Conservation (phyloP, 805 yeast genomes). For the Ogataea sp. region DNA sequence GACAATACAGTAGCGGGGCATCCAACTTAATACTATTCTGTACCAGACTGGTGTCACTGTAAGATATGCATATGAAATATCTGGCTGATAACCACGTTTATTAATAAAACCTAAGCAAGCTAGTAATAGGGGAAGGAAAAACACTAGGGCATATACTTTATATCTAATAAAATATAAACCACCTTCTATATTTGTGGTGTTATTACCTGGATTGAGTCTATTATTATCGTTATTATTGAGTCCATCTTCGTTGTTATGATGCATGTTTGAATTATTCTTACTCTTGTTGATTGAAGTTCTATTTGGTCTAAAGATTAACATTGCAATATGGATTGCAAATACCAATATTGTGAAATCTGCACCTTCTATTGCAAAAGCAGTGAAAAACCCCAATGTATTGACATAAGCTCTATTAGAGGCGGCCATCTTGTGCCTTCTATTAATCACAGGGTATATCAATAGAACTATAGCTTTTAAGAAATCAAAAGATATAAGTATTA, state of each 20-base stretch:
- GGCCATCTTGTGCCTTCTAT: constrained; percentile 3
- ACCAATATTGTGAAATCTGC: constrained; percentile 77
- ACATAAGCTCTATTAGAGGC: constrained; percentile 31
- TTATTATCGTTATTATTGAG: constrained; percentile 24
- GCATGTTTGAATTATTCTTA: too few species aligned
- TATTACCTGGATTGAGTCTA: too few species aligned
- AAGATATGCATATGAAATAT: constrained; percentile 71
- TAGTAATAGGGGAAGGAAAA: constrained; percentile 55
- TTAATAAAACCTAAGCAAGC: constrained; percentile 66
- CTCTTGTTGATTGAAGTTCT: too few species aligned
- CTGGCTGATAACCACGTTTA: constrained; percentile 48
- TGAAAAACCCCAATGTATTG: constrained; percentile 70
- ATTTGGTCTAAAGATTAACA: constrained; percentile 61
- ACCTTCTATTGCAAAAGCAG: constrained; percentile 75
- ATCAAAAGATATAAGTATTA: constrained; percentile 63
- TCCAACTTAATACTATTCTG: constrained; percentile 69
- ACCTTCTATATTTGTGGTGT: constrained; percentile 40
- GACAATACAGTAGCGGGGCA: constrained; percentile 65
- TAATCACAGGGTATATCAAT: constrained; percentile 48
- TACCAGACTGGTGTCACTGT: constrained; percentile 71
- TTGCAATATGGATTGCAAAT: constrained; percentile 76
- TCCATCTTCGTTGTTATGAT: too few species aligned
- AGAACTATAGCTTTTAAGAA: constrained; percentile 64
- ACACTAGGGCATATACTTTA: constrained; percentile 48
- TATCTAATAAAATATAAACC: constrained; percentile 58